phyloP scores from a whole-genome alignment of 164 flowering plant genomes.

The Magnolia sinica region DNA sequence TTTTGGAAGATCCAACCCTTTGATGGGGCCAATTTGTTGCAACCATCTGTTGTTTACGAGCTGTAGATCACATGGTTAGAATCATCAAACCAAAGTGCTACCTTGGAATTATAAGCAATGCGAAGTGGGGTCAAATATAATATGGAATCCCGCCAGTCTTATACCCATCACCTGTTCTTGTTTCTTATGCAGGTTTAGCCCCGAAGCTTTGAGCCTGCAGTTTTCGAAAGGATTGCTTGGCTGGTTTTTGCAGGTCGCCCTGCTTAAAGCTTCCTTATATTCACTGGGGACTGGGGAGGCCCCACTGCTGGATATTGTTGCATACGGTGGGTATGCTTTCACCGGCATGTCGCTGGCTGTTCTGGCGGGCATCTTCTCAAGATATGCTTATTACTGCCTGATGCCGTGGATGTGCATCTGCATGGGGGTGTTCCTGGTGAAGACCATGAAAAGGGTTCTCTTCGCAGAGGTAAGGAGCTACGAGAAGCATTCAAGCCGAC shows the following conservation, averaged over 20 bases:
- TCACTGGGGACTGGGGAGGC: constrained; percentile 40
- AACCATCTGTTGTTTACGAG: no score
- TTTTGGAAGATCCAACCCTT: no score
- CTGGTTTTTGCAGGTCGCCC: constrained; percentile 36
- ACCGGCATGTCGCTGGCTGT: constrained; percentile 38
- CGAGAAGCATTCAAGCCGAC: constrained; percentile 29
- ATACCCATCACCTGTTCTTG: neutral
- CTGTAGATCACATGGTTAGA: no score
- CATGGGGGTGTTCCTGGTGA: constrained; percentile 46
- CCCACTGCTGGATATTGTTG: constrained; percentile 44
- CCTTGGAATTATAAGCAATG: no score
- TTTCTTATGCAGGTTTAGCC: constrained; percentile 41
- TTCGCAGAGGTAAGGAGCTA: constrained; percentile 39
- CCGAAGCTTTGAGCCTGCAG: constrained; percentile 39
- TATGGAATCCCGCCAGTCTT: neutral
- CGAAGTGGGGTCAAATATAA: no score
- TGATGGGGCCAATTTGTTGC: no score
- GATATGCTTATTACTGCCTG: constrained; percentile 34
- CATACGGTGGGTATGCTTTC: constrained; percentile 49
- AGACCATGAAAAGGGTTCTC: constrained; percentile 43
- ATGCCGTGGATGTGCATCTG: constrained; percentile 40
- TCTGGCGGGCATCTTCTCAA: constrained; percentile 34
- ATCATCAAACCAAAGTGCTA: no score
- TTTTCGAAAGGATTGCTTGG: constrained; percentile 38
- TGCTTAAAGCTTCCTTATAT: constrained; percentile 31